Evolutionary conservation across 2,329 filamentous ascomycete species (phyloP).

Genomic region (Byssochlamys sp.): DNA sequence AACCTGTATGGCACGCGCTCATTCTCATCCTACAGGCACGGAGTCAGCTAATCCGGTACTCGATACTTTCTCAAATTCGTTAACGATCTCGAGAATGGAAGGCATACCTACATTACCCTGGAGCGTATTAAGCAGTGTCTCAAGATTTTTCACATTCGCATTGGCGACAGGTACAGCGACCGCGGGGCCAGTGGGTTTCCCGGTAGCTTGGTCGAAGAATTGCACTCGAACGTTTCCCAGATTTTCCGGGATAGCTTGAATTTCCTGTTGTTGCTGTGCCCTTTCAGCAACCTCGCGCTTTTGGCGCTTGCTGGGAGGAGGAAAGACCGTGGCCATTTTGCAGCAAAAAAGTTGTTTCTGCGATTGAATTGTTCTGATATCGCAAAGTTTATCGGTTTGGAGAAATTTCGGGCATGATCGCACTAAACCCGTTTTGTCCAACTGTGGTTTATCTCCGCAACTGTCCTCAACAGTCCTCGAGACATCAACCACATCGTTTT

Average conservation of each 20-base stretch:
- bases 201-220: constrained; percentile 72
- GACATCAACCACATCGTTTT: neutral
- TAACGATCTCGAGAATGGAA: constrained; percentile 3
- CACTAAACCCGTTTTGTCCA: constrained; percentile 2
- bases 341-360: neutral
- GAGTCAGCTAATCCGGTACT: neutral
- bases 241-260: constrained; percentile 55
- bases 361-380: neutral
- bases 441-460: constrained; percentile 5
- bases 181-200: constrained; percentile 57
- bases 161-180: constrained; percentile 72
- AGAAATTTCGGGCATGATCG: constrained; percentile 4
- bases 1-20: constrained; percentile 60
- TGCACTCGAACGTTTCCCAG: constrained; percentile 73
- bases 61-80: constrained; percentile 2
- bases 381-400: neutral
- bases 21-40: constrained; percentile 39
- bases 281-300: constrained; percentile 64
- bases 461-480: neutral
- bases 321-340: constrained; percentile 67
- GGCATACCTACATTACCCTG: constrained; percentile 56
- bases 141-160: constrained; percentile 79
- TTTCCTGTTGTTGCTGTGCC: constrained; percentile 64
- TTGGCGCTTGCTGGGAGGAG: constrained; percentile 82
- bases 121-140: constrained; percentile 74